phyloP scores from a whole-genome alignment of 2,329 filamentous ascomycete species.

The Aspergillus arachidicola region DNA sequence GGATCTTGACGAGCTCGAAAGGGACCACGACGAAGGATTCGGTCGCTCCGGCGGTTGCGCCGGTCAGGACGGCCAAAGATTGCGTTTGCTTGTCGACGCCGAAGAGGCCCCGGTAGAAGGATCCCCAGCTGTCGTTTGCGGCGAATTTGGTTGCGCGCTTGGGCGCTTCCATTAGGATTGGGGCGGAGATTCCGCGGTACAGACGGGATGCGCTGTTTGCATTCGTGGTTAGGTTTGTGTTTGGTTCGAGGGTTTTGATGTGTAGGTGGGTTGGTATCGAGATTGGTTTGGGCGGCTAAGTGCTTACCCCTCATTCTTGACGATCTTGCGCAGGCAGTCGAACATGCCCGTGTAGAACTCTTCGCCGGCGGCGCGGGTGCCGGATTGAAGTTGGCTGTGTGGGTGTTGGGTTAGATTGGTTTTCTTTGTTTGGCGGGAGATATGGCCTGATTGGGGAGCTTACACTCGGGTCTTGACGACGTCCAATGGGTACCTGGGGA shows the following conservation, averaged over 20 bases:
- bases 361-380: conserved; percentile 65
- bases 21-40: conserved; percentile 97
- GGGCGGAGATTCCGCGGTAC: conserved; percentile 93
- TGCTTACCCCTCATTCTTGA: conserved; percentile 86
- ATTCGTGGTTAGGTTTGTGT: not conserved
- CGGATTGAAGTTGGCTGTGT: conserved; percentile 80
- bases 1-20: conserved; percentile 98
- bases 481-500: conserved; percentile 88
- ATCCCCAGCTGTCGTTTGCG: conserved; percentile 97
- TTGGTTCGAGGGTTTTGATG: not conserved
- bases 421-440: not conserved
- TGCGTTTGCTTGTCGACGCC: conserved; percentile 87
- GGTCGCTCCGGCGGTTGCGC: conserved; percentile 90
- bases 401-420: not conserved
- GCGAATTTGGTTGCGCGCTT: conserved; percentile 98
- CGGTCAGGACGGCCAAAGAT: conserved; percentile 86
- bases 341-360: conserved; percentile 96
- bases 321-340: conserved; percentile 97
- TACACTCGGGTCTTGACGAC: conserved; percentile 98
- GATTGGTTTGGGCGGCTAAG: not conserved
- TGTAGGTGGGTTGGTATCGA: not conserved
- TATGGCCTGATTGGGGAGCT: conserved; percentile 38
- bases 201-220: conserved; percentile 75
- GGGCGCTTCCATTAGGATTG: conserved; percentile 96
- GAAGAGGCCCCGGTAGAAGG: conserved; percentile 87